phyloP scores from a whole-genome alignment of 345 rosid genomes.

The Gossypium thurberi region DNA sequence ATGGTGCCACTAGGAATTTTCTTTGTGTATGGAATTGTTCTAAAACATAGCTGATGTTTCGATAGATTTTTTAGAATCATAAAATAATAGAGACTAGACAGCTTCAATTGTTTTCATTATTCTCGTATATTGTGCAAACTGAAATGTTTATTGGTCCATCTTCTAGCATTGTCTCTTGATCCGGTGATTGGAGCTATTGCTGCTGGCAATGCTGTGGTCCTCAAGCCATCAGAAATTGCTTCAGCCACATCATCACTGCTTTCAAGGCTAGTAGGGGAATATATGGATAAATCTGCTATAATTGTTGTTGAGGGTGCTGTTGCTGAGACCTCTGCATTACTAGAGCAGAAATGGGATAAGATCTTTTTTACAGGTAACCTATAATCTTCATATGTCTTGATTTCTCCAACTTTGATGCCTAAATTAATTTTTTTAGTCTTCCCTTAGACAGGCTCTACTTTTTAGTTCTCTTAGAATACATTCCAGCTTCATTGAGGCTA shows the following conservation, averaged over 20 bases:
- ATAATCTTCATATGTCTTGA: background rate
- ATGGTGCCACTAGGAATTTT: background rate
- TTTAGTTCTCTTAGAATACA: background rate
- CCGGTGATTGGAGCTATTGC: slow-evolving; percentile 94
- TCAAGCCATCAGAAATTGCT: slow-evolving; percentile 91
- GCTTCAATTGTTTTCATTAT: background rate
- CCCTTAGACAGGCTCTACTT: background rate
- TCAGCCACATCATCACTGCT: slow-evolving; percentile 73
- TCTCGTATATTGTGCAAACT: background rate
- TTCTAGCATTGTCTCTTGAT: slow-evolving; percentile 62
- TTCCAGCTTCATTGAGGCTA: background rate
- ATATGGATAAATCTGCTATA: slow-evolving; percentile 56
- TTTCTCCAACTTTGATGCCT: background rate
- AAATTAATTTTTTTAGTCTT: background rate
- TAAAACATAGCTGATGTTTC: background rate
- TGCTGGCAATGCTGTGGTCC: slow-evolving; percentile 80
- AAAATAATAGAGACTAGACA: background rate
- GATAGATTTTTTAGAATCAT: background rate
- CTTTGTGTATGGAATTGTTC: background rate
- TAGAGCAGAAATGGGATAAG: slow-evolving; percentile 96
- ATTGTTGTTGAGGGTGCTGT: slow-evolving; percentile 83
- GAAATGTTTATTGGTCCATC: background rate
- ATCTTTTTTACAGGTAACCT: slow-evolving; percentile 82
- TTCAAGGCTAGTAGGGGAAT: slow-evolving; percentile 52
- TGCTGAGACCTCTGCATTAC: slow-evolving; percentile 59